These are phyloP conservation scores for Tetragonia tetragonoides DNA, from an alignment of 148 eudicot species.

Conservation along the genomic window DNA sequence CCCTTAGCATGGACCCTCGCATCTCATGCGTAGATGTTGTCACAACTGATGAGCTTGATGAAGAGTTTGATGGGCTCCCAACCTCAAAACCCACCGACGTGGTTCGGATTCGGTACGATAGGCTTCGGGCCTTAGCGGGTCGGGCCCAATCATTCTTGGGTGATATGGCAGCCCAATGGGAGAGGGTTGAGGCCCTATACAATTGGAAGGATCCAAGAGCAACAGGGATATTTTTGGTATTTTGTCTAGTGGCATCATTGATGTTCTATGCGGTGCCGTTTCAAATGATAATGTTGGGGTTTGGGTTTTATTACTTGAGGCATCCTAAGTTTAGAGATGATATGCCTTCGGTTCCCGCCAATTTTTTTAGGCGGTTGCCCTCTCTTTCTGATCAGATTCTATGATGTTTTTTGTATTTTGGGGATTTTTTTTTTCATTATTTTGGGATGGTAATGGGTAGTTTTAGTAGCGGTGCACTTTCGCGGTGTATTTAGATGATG, in stretches of 20 bases:
- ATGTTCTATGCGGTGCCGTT: slow-evolving; percentile 72
- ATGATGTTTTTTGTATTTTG: background rate
- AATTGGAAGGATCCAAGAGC: slow-evolving; percentile 95
- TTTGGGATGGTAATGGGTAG: background rate
- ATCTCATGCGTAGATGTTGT: slow-evolving; percentile 54
- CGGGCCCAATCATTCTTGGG: slow-evolving; percentile 79
- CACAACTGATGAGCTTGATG: slow-evolving; percentile 69
- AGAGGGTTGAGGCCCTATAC: slow-evolving; percentile 70
- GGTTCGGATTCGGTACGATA: slow-evolving; percentile 64
- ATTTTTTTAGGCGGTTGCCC: slow-evolving; percentile 82
- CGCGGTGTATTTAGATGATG: slow-evolving; percentile 12
- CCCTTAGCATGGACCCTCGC: slow-evolving; percentile 63
- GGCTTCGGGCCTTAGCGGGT: slow-evolving; percentile 72
- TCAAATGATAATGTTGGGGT: slow-evolving; percentile 51
- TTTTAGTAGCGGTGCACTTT: slow-evolving; percentile 9
- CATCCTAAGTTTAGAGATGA: slow-evolving; percentile 84
- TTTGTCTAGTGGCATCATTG: slow-evolving; percentile 60
- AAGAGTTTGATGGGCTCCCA: slow-evolving; percentile 86
- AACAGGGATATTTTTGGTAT: slow-evolving; percentile 65
- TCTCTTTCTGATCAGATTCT: slow-evolving; percentile 74
- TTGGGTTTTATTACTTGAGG: slow-evolving; percentile 69
- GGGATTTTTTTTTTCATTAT: background rate
- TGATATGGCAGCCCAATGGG: slow-evolving; percentile 86
- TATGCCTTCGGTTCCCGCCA: slow-evolving; percentile 71
- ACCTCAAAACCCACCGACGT: slow-evolving; percentile 56